Evolutionary conservation across 352 stramenopile genomes (phyloP), one percentile per base, ranked within the genome.

Genomic region (Vaucheria bursata): DNA sequence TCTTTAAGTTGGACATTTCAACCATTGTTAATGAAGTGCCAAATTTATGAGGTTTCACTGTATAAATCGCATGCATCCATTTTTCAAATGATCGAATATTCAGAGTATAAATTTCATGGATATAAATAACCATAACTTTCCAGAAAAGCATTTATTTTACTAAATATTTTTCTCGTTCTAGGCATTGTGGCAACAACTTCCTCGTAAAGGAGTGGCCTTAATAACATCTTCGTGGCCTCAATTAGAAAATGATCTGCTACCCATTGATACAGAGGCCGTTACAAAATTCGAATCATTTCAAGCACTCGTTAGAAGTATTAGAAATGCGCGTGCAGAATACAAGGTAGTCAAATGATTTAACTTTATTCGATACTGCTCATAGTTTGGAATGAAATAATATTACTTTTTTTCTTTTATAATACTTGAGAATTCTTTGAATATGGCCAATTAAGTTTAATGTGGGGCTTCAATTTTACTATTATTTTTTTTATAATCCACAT

Each of bases 251-350:
- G 53, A 32, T 7, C 69, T 49, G n/a, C 29, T 73, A 35, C 78
- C 67, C 38, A 70, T 77, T 32, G 18, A 80, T 18, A 8, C 32
- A 36, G 34, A 4, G 12, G 77, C 77, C 32, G 74, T 71, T 25
- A 32, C 7, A 40, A 79, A 79, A 18, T 93, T 93, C 80, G 86
- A 89, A 83, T 85, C 83, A 69, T 89, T 94, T 66, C 88, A 93
- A 84, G 85, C 85, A 38, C 77, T 93, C 1, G 90, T 90, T 8
- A 81, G 88, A 66, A 90, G 86, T 34, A 90, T 94, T 66, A 83
- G 90, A 18, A 94, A 94, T 79, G 88, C 88, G 25, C 81, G 90
- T 31, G 87, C 89, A 33, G 89, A 94, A 83, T 93, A 92, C 82
- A 91, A 92, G 78, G 88, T n/a, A n/a, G n/a, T n/a, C n/a, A n/a